phyloP scores from a whole-genome alignment of 306 rosid species.

The Cercis canadensis region DNA sequence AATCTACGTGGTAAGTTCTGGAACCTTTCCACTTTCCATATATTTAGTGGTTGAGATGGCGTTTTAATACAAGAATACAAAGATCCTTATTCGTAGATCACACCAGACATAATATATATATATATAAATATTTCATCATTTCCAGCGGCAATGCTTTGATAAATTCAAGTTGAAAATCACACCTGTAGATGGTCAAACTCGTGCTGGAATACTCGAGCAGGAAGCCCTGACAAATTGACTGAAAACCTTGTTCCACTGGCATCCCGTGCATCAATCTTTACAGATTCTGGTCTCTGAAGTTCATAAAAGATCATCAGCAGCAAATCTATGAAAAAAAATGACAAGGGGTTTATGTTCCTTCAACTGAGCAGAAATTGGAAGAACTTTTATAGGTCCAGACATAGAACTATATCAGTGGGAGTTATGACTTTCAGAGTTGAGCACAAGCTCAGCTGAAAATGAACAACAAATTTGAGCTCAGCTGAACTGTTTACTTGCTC shows the following conservation, averaged over 20 bases:
- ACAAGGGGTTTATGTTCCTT: slow-evolving; percentile 6
- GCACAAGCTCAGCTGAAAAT: slow-evolving; percentile 1
- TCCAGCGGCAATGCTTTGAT: slow-evolving; percentile 1
- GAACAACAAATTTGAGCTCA: not conserved
- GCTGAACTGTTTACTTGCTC: not conserved
- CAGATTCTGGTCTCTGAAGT: slow-evolving; percentile 84
- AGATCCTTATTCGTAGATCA: slow-evolving; percentile 14
- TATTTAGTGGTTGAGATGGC: no score
- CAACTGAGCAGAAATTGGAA: slow-evolving; percentile 11
- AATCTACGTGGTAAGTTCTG: no score
- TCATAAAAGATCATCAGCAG: slow-evolving; percentile 8
- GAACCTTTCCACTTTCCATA: no score
- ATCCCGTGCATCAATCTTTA: slow-evolving; percentile 82
- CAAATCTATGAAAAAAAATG: slow-evolving; percentile 23
- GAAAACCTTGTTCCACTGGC: slow-evolving; percentile 69
- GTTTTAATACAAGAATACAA: not conserved
- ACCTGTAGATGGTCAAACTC: slow-evolving; percentile 96
- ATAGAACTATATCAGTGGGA: not conserved
- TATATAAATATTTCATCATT: not conserved
- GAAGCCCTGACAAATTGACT: slow-evolving; percentile 73
- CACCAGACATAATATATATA: not conserved
- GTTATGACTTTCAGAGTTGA: slow-evolving; percentile 8
- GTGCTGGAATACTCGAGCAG: slow-evolving; percentile 93
- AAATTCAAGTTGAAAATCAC: slow-evolving; percentile 28
- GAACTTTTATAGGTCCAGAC: not conserved